These are phyloP conservation scores for Plantago coronopus DNA, from an alignment of 305 asterid genomes.

Conservation along the genomic window DNA sequence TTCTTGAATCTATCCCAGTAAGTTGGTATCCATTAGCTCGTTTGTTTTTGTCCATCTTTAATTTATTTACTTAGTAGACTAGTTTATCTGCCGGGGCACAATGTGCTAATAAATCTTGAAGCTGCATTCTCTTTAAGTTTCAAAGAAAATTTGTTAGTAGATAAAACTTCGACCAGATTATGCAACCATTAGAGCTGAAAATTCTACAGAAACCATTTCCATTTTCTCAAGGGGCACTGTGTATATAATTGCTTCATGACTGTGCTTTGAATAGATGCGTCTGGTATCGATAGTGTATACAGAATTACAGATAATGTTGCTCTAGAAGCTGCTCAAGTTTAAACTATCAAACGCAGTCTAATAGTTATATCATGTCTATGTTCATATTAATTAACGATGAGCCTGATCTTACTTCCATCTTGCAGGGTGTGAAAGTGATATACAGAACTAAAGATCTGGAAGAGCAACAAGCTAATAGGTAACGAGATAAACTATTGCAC, in stretches of 20 bases:
- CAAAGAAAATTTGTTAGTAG: too few relatives aligned
- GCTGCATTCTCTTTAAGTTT: too few relatives aligned
- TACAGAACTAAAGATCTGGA: constrained; percentile 87
- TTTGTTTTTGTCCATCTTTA: constrained; percentile 13
- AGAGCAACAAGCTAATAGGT: constrained; percentile 93
- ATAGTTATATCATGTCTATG: constrained; percentile 8
- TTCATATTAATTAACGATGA: constrained; percentile 17
- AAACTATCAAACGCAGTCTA: constrained; percentile 3
- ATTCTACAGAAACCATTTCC: too few relatives aligned
- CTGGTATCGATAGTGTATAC: too few relatives aligned
- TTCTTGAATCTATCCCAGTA: constrained; percentile 69
- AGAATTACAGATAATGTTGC: too few relatives aligned
- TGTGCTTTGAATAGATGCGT: too few relatives aligned
- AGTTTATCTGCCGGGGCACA: constrained; percentile 5
- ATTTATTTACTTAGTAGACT: constrained; percentile 7
- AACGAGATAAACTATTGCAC: constrained; percentile 20
- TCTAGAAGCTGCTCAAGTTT: neutral
- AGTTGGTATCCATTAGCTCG: constrained; percentile 23
- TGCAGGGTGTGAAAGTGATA: constrained; percentile 78
- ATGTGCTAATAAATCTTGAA: too few relatives aligned
- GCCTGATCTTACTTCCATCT: constrained; percentile 14
- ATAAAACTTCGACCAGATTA: too few relatives aligned
- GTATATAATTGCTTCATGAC: neutral
- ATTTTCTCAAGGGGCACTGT: too few relatives aligned
- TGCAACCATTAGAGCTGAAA: neutral